These are phyloP conservation scores for Leccinum pachyderme DNA, from an alignment of 1,284 basidiomycete genomes.

Conservation along the genomic window DNA sequence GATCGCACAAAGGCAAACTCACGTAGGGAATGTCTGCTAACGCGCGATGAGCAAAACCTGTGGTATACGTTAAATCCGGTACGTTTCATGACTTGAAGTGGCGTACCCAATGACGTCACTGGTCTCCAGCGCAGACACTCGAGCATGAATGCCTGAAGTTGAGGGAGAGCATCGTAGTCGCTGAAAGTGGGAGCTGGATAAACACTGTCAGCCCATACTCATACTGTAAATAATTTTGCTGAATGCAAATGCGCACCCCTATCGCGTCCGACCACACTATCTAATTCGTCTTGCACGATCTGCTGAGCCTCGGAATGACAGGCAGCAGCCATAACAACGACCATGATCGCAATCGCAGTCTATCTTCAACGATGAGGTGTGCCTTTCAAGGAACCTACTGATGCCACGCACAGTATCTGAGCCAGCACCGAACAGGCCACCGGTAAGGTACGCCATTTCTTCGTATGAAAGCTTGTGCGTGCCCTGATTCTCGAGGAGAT, in stretches of 20 bases:
- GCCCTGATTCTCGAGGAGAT: slow-evolving; percentile 32
- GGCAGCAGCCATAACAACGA: slow-evolving; percentile 51
- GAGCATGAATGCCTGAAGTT: slow-evolving; percentile 43
- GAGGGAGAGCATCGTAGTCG: slow-evolving; percentile 37
- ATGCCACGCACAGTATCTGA: slow-evolving; percentile 39
- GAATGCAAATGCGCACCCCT: slow-evolving; percentile 29
- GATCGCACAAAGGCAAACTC: slow-evolving; percentile 2
- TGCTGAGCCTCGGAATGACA: slow-evolving; percentile 40
- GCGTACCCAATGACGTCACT: slow-evolving; percentile 33
- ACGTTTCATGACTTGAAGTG: not conserved
- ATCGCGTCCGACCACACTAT: slow-evolving; percentile 40
- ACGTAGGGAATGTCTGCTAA: slow-evolving; percentile 31
- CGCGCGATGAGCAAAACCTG: slow-evolving; percentile 34
- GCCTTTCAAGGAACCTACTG: not conserved
- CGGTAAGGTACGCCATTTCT: slow-evolving; percentile 42
- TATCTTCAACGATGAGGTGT: slow-evolving; percentile 16
- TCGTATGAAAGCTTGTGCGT: slow-evolving; percentile 29
- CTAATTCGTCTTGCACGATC: slow-evolving; percentile 46
- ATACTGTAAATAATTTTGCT: not conserved
- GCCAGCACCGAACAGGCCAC: slow-evolving; percentile 44
- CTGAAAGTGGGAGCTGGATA: slow-evolving; percentile 39
- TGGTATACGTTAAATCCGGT: slow-evolving; percentile 1
- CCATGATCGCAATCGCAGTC: slow-evolving; percentile 44
- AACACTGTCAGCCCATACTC: slow-evolving; percentile 1
- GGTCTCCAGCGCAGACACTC: slow-evolving; percentile 48